These are phyloP conservation scores for Penicillium sp. DNA, from an alignment of 2,329 filamentous ascomycete genomes.

Conservation along the genomic window DNA sequence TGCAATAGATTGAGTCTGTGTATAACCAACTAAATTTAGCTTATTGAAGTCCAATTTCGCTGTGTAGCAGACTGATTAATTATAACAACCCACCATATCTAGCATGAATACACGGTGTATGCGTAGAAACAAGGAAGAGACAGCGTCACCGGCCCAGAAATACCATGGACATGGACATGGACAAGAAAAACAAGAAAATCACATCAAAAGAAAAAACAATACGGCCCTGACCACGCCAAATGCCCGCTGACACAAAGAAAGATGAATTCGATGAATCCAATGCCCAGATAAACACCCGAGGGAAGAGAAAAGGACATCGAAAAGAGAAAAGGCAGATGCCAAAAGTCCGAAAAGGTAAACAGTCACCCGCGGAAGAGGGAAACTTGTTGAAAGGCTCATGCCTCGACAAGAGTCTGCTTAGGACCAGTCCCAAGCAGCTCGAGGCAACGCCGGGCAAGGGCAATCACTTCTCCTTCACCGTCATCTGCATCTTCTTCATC, in stretches of 20 bases:
- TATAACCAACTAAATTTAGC: background rate
- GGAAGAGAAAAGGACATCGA: conserved; percentile 17
- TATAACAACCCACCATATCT: conserved; percentile 28
- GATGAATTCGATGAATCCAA: conserved; percentile 29
- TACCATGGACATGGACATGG: conserved; percentile 20
- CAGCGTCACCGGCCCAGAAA: conserved; percentile 21
- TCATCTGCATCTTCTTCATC: conserved; percentile 86
- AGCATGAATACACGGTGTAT: conserved; percentile 33
- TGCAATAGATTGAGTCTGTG: too few species aligned
- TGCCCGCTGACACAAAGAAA: conserved; percentile 34
- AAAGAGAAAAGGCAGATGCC: conserved; percentile 10
- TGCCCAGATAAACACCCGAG: conserved; percentile 36
- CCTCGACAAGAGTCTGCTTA: conserved; percentile 78
- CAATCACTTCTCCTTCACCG: conserved; percentile 90
- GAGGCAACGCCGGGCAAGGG: conserved; percentile 83
- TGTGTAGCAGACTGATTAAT: conserved; percentile 15
- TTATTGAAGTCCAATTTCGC: background rate
- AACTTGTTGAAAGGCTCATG: conserved; percentile 45
- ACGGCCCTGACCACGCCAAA: conserved; percentile 33
- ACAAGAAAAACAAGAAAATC: conserved; percentile 19
- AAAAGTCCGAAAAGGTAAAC: conserved; percentile 20
- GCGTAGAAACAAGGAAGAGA: conserved; percentile 26
- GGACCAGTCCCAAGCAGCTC: conserved; percentile 79
- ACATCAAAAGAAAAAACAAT: conserved; percentile 5
- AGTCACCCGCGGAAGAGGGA: conserved; percentile 8